Evolutionary conservation across 352 stramenopile species (phyloP).

Genomic region (Globisporangium spiculum): DNA sequence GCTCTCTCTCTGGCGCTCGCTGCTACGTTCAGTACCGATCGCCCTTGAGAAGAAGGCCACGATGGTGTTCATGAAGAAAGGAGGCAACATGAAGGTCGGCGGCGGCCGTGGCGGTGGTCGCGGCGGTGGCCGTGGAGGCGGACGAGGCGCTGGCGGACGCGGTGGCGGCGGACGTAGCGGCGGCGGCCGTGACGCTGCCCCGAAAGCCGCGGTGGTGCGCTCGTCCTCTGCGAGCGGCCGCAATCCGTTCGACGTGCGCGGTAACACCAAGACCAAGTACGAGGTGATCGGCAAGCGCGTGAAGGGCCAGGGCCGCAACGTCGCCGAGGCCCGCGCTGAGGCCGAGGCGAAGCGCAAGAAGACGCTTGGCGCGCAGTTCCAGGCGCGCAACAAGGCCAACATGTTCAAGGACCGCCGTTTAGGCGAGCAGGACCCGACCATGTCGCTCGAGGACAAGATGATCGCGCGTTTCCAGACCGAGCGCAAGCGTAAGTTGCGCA

Average conservation of each 20-base stretch:
- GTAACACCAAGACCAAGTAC: slow-evolving; percentile 87
- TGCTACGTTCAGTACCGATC: neutral
- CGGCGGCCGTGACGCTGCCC: slow-evolving; percentile 13
- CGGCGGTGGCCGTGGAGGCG: slow-evolving; percentile 11
- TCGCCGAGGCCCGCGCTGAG: slow-evolving; percentile 75
- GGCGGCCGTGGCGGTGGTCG: slow-evolving; percentile 4
- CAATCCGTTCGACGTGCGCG: slow-evolving; percentile 91
- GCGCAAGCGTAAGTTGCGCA: slow-evolving; percentile 83
- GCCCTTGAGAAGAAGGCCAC: slow-evolving; percentile 1
- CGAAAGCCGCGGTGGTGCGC: slow-evolving; percentile 19
- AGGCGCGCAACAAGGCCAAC: slow-evolving; percentile 86
- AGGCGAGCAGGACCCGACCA: slow-evolving; percentile 74
- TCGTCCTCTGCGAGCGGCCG: slow-evolving; percentile 25
- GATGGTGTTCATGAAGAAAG: slow-evolving; percentile 48
- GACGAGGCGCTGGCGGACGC: slow-evolving; percentile 14
- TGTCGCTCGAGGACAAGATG: slow-evolving; percentile 93
- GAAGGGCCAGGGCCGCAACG: slow-evolving; percentile 88
- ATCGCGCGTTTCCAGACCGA: slow-evolving; percentile 89
- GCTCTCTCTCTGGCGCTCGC: neutral
- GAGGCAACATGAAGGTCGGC: slow-evolving; percentile 36
- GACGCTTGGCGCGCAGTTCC: slow-evolving; percentile 83
- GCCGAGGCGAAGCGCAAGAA: slow-evolving; percentile 84
- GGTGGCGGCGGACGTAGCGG: slow-evolving; percentile 3
- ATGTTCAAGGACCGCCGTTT: slow-evolving; percentile 85
- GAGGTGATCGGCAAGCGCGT: slow-evolving; percentile 87